Conservation (phyloP, 768 basidiomycete species). For the Hortiboletus flavorubellus region DNA sequence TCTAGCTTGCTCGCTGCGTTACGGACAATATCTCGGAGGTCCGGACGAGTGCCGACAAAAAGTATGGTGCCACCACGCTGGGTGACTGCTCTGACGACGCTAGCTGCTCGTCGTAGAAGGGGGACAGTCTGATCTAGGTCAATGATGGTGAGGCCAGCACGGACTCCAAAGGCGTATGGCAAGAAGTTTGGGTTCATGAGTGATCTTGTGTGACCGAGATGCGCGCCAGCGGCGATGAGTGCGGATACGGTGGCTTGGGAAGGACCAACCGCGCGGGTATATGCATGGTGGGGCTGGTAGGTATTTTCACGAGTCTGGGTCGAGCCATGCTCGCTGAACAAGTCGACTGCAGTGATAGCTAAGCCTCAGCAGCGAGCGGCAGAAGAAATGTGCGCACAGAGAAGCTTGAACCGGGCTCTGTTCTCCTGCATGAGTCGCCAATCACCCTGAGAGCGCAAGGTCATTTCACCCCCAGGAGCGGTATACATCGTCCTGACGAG, state of each 20-base stretch:
- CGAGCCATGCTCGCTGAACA: conserved; percentile 73
- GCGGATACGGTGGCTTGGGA: conserved; percentile 79
- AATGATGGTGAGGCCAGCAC: conserved; percentile 88
- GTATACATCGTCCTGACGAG: conserved; percentile 29
- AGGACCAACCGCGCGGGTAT: conserved; percentile 58
- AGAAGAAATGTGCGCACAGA: conserved; percentile 44
- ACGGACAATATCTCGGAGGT: conserved; percentile 69
- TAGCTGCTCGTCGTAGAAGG: conserved; percentile 85
- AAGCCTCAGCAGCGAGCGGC: conserved; percentile 8
- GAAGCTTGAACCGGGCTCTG: conserved; percentile 51
- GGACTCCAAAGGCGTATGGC: conserved; percentile 90
- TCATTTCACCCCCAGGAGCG: conserved; percentile 27
- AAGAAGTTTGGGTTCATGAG: conserved; percentile 88
- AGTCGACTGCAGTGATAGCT: conserved; percentile 44
- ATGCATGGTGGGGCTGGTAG: conserved; percentile 68
- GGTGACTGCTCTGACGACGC: conserved; percentile 79
- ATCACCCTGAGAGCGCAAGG: conserved; percentile 50
- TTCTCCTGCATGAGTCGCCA: conserved; percentile 63
- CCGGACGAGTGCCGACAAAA: conserved; percentile 86
- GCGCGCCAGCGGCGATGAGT: conserved; percentile 88
- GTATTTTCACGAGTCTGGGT: conserved; percentile 62
- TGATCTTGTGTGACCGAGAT: conserved; percentile 83
- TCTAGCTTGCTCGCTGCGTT: conserved; percentile 80
- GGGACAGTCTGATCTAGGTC: conserved; percentile 94
- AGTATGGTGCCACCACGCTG: conserved; percentile 79